Base-by-base conservation (phyloP, 2,329 filamentous ascomycete genomes). In the Beauveria medogensis region DNA sequence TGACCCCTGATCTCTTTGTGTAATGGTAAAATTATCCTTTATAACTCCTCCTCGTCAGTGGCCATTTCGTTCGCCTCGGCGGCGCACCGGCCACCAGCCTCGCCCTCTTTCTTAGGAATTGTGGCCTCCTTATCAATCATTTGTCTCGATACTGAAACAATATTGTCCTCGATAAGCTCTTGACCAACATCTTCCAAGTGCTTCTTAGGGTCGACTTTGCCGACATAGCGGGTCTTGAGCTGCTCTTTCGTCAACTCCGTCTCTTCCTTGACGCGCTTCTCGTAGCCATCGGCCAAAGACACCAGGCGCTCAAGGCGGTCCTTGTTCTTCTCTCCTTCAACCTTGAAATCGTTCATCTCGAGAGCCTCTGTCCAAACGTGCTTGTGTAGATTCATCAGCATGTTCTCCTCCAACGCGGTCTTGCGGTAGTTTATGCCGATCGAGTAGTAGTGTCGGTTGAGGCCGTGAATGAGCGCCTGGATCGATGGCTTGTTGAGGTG, bases 121-220 rank as follows among this genome's bases (percentile, higher is more conserved):
- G 92, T 94, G 3, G 94, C 94, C 75, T 99, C 94, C 79, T 97
- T 97, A 79, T 97, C 94, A 70, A 99, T 97, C 93, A 99, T 97
- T 76, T 97, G 94, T 73, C 93, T 84, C 66, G 92, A 95, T n/a
- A 99, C 92, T 3, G 92, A 91, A 14, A 99, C 94, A 66, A 99
- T 99, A 77, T 99, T 99, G 83, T 99, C 94, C 78, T 99, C 95
- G 70, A 99, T 97, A 66, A 97, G 83, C 73, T 95, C 88, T 77
- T 97, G 92, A 60, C 94, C 94, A 52, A 99, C 91, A 68, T 96
- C 92, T 76, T 97, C 92, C 72, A 99, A 83, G 74, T 99, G 95
- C 82, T 99, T 99, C 88, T 99, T 99, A 61, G 94, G 94, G 71
- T 99, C 94, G 62, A 97, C 87, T 80, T 99, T 99, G 76, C 94